Percentiles rank a stretch among this genome's conserved stretches.
Conservation (phyloP, 179 eudicot species). For the Silene vulgaris region DNA sequence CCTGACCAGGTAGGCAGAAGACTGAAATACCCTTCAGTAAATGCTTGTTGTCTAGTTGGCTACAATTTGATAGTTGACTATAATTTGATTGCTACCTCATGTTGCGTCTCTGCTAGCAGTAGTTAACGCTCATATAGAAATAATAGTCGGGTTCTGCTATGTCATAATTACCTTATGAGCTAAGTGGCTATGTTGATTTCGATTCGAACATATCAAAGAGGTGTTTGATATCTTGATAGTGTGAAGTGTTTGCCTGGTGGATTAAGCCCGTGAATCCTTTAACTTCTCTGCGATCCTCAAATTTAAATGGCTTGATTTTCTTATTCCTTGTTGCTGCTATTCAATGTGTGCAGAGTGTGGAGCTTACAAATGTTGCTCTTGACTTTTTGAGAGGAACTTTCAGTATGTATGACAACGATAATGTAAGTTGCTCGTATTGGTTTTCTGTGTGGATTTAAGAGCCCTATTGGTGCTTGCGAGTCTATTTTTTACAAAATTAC, state of each 20-base stretch:
- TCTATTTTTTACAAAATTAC: not conserved
- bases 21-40: not conserved
- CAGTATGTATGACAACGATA: slow-evolving; percentile 57
- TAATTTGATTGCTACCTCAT: not conserved
- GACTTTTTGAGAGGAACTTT: slow-evolving; percentile 71
- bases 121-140: not conserved
- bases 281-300: not conserved
- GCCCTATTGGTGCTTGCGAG: not conserved
- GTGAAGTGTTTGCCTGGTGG: not conserved
- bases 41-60: not conserved
- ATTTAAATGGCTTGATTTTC: not conserved
- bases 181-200: not conserved
- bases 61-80: not conserved
- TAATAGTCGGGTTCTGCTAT: not conserved
- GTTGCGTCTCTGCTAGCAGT: not conserved
- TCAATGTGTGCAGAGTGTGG: slow-evolving; percentile 59
- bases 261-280: not conserved
- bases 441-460: not conserved
- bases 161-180: not conserved
- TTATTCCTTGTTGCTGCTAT: slow-evolving; percentile 8
- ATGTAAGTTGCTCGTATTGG: slow-evolving; percentile 40
- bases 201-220: not conserved
- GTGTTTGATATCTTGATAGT: not conserved
- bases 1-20: slow-evolving; percentile 67
- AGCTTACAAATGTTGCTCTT: slow-evolving; percentile 73